Percentiles rank a stretch among this genome's conserved stretches.
Conservation (phyloP, 2,329 filamentous ascomycete genomes). For the Chaetoscypha palmicola region DNA sequence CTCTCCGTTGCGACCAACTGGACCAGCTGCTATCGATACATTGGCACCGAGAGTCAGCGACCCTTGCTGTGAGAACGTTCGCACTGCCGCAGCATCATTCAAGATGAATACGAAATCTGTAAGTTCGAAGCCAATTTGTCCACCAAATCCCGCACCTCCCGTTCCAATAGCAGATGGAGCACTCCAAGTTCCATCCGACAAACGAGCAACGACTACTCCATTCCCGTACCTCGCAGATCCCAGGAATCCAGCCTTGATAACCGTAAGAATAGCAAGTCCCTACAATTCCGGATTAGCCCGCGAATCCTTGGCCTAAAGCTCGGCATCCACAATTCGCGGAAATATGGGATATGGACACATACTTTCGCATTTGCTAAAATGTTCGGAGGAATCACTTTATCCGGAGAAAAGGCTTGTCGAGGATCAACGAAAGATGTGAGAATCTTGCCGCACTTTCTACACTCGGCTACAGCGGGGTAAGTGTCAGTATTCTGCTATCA, state of each 20-base stretch:
- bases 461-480: slow-evolving; percentile 62
- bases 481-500: slow-evolving; percentile 18
- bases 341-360: too few relatives aligned
- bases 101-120: slow-evolving; percentile 98
- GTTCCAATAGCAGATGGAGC: slow-evolving; percentile 77
- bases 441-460: slow-evolving; percentile 95
- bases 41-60: slow-evolving; percentile 92
- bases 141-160: slow-evolving; percentile 74
- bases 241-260: slow-evolving; percentile 81
- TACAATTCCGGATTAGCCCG: slow-evolving; percentile 27
- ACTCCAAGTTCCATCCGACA: slow-evolving; percentile 72
- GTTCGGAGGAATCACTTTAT: slow-evolving; percentile 91
- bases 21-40: slow-evolving; percentile 89
- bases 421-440: slow-evolving; percentile 92
- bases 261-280: slow-evolving; percentile 78
- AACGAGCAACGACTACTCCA: slow-evolving; percentile 72
- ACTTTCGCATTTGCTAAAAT: slow-evolving; percentile 90
- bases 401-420: slow-evolving; percentile 84
- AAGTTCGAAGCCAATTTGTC: slow-evolving; percentile 80
- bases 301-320: background rate
- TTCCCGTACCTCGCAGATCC: slow-evolving; percentile 76
- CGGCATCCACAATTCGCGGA: too few relatives aligned
- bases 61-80: slow-evolving; percentile 87
- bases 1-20: slow-evolving; percentile 89
- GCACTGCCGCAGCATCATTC: slow-evolving; percentile 83